Evolutionary conservation across 129 eudicot species (phyloP), one percentile per base, ranked within the genome.

Genomic region (Calendula officinalis): DNA sequence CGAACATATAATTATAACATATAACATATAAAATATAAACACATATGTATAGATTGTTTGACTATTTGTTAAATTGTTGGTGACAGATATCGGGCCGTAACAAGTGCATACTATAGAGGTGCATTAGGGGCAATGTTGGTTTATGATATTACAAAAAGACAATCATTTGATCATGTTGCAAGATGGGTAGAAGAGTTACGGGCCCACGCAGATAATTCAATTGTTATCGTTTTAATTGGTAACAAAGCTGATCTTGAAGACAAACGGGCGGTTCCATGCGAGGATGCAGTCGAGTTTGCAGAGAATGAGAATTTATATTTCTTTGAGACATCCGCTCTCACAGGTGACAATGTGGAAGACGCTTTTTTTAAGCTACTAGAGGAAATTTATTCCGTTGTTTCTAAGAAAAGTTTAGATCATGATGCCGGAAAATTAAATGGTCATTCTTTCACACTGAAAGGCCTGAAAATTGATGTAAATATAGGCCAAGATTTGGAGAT

Each of bases 71-170:
- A 61, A 22, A 22, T 22, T 22, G 30, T 22, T 22, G 30, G 30
- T 22, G 30, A 22, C 30, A 87, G 95, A 86, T 88, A 88, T 63
- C 76, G 96, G 64, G 96, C 96, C 1, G 88, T 88, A 11, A 88
- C 96, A 57, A 88, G 96, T 60, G 96, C 96, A 45, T 88, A 88
- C 59, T 88, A 88, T 69, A 84, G 96, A 74, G 96, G 96, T 7
- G 91, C 96, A 11, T 72, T 88, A 27, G 96, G 96, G 66, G 96
- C 30, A 22, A 22, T 22, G 30, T 22, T 22, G 30, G 30, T 22
- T 22, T 22, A 22, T 22, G 30, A 22, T 72, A 76, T 84, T 35
- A 81, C 91, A 41, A 88, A 88, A 59, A 59, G 96, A 60, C 80
- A 79, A 13, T 67, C 82, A 2, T 88, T 88, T 57, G 91, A 88